Evolutionary conservation across 164 flowering plant genomes (phyloP).

Genomic region (Vitis cinerea): DNA sequence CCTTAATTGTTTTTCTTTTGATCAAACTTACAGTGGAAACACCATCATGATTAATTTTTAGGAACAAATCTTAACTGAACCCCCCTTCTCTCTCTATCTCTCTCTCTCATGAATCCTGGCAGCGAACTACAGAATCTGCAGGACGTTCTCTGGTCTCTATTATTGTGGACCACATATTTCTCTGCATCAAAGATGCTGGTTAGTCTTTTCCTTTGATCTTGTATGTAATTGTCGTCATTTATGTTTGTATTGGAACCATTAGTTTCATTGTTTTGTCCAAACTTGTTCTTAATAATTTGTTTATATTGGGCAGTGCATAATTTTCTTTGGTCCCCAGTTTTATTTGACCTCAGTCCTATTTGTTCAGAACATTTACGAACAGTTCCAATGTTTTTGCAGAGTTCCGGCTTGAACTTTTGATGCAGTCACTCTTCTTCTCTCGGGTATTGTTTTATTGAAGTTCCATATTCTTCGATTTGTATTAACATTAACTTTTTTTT

Average conservation of each 20-base stretch:
- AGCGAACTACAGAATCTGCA: slow-evolving; percentile 88
- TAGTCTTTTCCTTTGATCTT: slow-evolving; percentile 19
- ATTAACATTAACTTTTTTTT: not conserved
- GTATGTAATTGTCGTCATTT: not conserved
- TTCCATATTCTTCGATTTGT: not conserved
- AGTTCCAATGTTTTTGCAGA: slow-evolving; percentile 47
- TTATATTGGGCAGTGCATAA: too few species aligned
- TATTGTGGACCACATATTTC: slow-evolving; percentile 88
- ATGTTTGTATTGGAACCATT: not conserved
- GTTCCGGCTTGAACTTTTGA: slow-evolving; percentile 91
- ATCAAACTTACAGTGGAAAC: not conserved
- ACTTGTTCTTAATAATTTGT: too few species aligned
- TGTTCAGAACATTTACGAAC: not conserved
- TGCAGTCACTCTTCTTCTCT: slow-evolving; percentile 92
- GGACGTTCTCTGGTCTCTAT: slow-evolving; percentile 84
- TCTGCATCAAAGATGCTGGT: slow-evolving; percentile 94
- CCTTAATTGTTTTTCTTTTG: not conserved
- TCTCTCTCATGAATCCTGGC: slow-evolving; percentile 25
- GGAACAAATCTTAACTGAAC: not conserved
- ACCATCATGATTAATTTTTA: not conserved
- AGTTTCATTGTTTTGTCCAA: too few species aligned
- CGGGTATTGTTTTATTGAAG: slow-evolving; percentile 54
- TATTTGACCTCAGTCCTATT: too few species aligned
- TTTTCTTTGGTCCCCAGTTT: too few species aligned
- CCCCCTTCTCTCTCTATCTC: not conserved